Percentiles rank a stretch among this genome's conserved stretches.
Evolutionary conservation across 2,329 filamentous ascomycete genomes (phyloP).

Genomic region (Colletotrichum australisinense): DNA sequence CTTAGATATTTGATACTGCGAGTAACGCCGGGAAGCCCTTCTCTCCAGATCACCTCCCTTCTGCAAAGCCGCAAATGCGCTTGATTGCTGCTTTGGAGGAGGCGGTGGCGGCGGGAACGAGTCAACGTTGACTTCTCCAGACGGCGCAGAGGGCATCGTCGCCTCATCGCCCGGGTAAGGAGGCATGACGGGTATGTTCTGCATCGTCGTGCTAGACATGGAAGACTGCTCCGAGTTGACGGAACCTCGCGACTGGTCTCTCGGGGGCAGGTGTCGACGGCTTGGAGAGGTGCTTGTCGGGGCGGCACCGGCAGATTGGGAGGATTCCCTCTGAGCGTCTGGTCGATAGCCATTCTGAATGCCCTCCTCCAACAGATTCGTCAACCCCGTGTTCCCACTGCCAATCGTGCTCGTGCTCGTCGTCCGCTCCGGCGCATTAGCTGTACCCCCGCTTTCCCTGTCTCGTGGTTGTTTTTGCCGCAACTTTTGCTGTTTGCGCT

Average conservation of each 20-base stretch:
- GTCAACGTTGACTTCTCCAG: constrained; percentile 67
- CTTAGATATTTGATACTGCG: constrained; percentile 96
- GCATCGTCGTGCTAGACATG: constrained; percentile 79
- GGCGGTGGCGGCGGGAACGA: constrained; percentile 78
- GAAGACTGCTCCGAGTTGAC: constrained; percentile 72
- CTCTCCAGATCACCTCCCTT: constrained; percentile 92
- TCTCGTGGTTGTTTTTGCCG: constrained; percentile 71
- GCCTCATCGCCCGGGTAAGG: constrained; percentile 75
- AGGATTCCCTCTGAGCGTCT: constrained; percentile 41
- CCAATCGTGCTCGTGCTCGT: constrained; percentile 70
- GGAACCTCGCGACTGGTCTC: constrained; percentile 65
- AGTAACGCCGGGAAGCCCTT: constrained; percentile 92
- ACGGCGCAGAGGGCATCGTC: constrained; percentile 43
- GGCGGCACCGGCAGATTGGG: constrained; percentile 26
- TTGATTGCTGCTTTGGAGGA: constrained; percentile 80
- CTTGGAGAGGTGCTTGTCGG: constrained; percentile 56
- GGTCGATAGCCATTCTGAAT: constrained; percentile 64
- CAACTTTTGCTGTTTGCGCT: constrained; percentile 95
- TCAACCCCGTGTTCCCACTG: constrained; percentile 68
- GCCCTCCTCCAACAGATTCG: constrained; percentile 70
- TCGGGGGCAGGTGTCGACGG: constrained; percentile 56
- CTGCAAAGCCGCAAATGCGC: constrained; percentile 90
- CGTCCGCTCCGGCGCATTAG: constrained; percentile 57
- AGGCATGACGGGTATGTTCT: constrained; percentile 79
- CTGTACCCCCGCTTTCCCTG: constrained; percentile 58